Percentiles rank a stretch among this genome's conserved stretches.
These are phyloP conservation scores for Barbarea vulgaris DNA, from an alignment of 345 rosid genomes.

Conservation along the genomic window DNA sequence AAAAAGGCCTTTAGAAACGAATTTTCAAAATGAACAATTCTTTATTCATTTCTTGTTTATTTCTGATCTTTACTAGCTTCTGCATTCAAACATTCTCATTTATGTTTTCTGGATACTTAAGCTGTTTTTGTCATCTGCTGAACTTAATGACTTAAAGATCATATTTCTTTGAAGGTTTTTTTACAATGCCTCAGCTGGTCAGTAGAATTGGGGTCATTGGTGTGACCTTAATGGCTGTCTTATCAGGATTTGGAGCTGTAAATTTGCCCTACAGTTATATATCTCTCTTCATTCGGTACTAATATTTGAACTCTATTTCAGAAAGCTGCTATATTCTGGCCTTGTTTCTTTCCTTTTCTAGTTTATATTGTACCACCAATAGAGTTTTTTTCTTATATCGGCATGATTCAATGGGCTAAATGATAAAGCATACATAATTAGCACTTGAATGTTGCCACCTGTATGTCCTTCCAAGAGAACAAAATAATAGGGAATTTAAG, in stretches of 20 bases:
- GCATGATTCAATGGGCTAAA: neutral
- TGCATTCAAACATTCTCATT: constrained; percentile 5
- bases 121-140: neutral
- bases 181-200: constrained; percentile 85
- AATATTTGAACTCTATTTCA: neutral
- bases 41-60: constrained; percentile 6
- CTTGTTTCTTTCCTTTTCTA: neutral
- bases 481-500: neutral
- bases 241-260: constrained; percentile 95
- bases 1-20: neutral
- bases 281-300: constrained; percentile 89
- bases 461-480: neutral
- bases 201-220: constrained; percentile 97
- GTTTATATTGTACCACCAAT: neutral
- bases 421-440: constrained; percentile 10
- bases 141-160: constrained; percentile 24
- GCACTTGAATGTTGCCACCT: constrained; percentile 4
- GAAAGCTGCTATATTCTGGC: neutral
- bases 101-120: neutral
- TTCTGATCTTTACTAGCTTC: neutral
- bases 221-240: constrained; percentile 90
- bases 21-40: neutral
- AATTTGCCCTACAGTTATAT: constrained; percentile 94
- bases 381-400: neutral
- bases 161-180: constrained; percentile 63